Evolutionary conservation across 2,329 filamentous ascomycete species (phyloP).

Genomic region (Colletotrichum salicis): DNA sequence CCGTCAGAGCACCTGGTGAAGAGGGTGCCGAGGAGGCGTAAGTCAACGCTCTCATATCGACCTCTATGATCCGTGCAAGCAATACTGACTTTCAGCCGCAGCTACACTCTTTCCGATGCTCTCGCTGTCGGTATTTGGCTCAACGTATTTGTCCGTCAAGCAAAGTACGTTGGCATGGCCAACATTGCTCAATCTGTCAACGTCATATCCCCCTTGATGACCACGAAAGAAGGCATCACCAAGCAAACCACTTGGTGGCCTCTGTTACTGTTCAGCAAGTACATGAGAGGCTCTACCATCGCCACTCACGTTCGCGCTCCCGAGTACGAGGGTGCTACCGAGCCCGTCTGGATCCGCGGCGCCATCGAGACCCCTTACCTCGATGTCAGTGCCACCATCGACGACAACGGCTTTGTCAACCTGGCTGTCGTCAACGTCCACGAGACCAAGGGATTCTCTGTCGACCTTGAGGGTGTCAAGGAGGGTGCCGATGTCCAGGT

Average conservation of each 20-base stretch:
- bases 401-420: slow-evolving; percentile 68
- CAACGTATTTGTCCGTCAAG: slow-evolving; percentile 80
- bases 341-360: slow-evolving; percentile 72
- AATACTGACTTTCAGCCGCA: slow-evolving; percentile 6
- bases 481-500: slow-evolving; percentile 63
- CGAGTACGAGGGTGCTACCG: slow-evolving; percentile 74
- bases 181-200: slow-evolving; percentile 83
- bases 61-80: no score
- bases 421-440: slow-evolving; percentile 80
- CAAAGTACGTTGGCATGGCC: slow-evolving; percentile 78
- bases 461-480: slow-evolving; percentile 66
- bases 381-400: slow-evolving; percentile 72
- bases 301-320: slow-evolving; percentile 71
- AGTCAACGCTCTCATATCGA: slow-evolving; percentile 33
- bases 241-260: slow-evolving; percentile 84
- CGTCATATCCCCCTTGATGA: slow-evolving; percentile 82
- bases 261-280: slow-evolving; percentile 69
- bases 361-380: slow-evolving; percentile 76
- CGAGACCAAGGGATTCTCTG: slow-evolving; percentile 68
- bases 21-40: slow-evolving; percentile 74
- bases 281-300: slow-evolving; percentile 78
- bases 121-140: slow-evolving; percentile 80
- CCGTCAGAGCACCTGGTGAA: slow-evolving; percentile 75
- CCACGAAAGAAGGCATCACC: slow-evolving; percentile 68
- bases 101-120: slow-evolving; percentile 78